Evolutionary conservation across 2,329 filamentous ascomycete genomes (phyloP).

Genomic region (Verticillium albo-atrum): DNA sequence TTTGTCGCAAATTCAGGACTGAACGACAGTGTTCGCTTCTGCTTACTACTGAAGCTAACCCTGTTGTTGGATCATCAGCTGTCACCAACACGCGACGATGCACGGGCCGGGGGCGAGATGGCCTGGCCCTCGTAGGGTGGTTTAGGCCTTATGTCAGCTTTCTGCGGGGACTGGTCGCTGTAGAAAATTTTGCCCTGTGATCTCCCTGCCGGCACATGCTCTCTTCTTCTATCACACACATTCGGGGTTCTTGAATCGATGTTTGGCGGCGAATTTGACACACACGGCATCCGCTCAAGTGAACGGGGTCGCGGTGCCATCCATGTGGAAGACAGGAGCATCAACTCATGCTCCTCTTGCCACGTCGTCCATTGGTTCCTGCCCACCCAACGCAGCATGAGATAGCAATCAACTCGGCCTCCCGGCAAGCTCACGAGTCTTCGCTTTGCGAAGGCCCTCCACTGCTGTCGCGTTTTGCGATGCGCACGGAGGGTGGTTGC

Average conservation of each 20-base stretch:
- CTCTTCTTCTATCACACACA: background rate
- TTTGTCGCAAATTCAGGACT: too few relatives aligned
- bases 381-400: background rate
- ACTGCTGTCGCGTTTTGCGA: conserved; percentile 12
- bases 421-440: conserved; percentile 7
- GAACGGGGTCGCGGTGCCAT: background rate
- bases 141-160: background rate
- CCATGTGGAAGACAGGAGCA: background rate
- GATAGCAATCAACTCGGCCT: background rate
- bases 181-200: background rate
- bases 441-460: conserved; percentile 9
- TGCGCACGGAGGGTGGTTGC: conserved; percentile 11
- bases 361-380: background rate
- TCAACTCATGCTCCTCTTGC: background rate
- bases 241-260: background rate
- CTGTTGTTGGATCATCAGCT: too few relatives aligned
- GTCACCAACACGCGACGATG: too few relatives aligned
- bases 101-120: background rate
- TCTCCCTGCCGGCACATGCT: too few relatives aligned
- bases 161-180: background rate
- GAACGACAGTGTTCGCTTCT: too few relatives aligned
- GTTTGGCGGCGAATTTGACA: background rate
- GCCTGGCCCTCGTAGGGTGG: background rate
- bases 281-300: background rate
- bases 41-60: too few relatives aligned